Conservation (phyloP, 169 alveolate species). For the Plasmodium vivax region DNA sequence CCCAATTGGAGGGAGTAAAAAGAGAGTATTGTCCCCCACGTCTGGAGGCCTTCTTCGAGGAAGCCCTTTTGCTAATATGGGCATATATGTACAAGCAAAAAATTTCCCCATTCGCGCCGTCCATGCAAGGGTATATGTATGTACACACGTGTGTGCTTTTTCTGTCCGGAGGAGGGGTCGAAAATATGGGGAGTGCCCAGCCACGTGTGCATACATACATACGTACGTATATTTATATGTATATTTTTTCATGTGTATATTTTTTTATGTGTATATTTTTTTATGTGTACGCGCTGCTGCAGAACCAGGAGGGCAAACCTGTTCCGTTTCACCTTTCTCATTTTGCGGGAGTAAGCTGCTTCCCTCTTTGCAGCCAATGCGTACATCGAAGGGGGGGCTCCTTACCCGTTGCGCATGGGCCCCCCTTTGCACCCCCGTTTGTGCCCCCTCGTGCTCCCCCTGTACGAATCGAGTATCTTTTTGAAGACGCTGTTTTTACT, state of each 20-base stretch:
- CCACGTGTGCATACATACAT: neutral
- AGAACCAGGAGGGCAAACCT: neutral
- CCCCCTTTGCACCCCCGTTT: neutral
- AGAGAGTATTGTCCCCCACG: neutral
- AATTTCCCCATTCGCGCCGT: neutral
- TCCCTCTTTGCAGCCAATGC: neutral
- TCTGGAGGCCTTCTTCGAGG: neutral
- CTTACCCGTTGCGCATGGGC: neutral
- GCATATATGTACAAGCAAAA: too few species aligned
- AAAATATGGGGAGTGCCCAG: neutral
- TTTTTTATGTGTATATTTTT: neutral
- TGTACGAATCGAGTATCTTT: constrained; percentile 4
- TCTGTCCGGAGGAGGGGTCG: neutral
- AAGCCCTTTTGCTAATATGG: neutral
- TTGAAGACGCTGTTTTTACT: constrained; percentile 3
- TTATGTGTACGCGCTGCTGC: neutral
- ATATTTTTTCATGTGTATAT: too few species aligned
- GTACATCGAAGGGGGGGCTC: neutral
- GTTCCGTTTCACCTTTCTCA: neutral
- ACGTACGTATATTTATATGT: neutral
- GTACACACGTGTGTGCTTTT: neutral
- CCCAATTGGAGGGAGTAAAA: neutral
- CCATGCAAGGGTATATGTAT: neutral
- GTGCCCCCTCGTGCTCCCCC: neutral
- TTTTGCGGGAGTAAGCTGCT: neutral